Base-by-base conservation (phyloP, 1,284 basidiomycete species). In the Boletus smithii region DNA sequence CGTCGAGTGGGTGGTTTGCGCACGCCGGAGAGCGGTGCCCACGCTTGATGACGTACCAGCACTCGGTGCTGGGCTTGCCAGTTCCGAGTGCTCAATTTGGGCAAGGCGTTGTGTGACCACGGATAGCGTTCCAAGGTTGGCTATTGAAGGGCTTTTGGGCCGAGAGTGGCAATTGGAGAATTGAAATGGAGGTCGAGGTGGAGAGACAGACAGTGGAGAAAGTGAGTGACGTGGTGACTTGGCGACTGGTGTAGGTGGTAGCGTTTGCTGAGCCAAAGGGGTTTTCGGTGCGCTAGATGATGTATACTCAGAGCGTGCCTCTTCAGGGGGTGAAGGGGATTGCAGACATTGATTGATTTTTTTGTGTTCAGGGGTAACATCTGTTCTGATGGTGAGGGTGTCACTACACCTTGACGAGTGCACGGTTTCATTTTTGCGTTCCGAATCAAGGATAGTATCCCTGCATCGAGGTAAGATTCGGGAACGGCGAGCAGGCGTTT, bases 361-460 rank as follows among this genome's bases (percentile, higher is more conserved):
- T 36, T 43, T 29, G 30, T 24, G 22, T 23, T 41, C 41, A 2
- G 24, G 30, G 14, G 39, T 7, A 16, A 59, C 8, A 23, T 59
- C 49, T 10, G 62, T 68, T 26, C 35, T 50, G n/a, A 63, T 51
- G 3, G 41, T 41, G 18, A 57, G 51, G 11, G 17, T 20, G 24
- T 49, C 51, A 14, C 3, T 31, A 8, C 33, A 44, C 16, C 36
- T 49, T 8, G 43, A 22, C 3, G 36, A 17, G 38, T 20, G 35
- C 20, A 24, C 22, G 2, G 27, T 27, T n/a, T 42, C 43, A 14
- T 14, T 42, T 46, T 24, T 48, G 11, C 66, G 65, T 58, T 68
- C 74, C 17, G 65, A 65, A 4, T 70, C 67, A 23, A 86, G 65
- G 20, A 86, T 72, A 3, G 71, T 70, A 57, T 87, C 81, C 84